phyloP scores from a whole-genome alignment of 106 monocot species.

The Amphibolis antarctica region DNA sequence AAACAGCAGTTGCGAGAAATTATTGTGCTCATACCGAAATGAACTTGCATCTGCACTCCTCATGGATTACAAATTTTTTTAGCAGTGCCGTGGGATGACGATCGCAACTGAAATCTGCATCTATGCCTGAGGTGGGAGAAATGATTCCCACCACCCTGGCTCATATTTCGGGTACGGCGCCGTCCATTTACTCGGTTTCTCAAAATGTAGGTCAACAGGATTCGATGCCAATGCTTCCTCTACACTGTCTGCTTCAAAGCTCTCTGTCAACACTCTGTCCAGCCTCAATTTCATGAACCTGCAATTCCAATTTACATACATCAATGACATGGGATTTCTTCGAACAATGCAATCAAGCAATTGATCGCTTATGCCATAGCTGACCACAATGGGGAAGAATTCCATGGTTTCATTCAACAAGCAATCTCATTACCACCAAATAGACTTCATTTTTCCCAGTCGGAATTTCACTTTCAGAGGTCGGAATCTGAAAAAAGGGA shows the following conservation, averaged over 20 bases:
- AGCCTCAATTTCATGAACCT: conserved; percentile 98
- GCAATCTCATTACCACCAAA: too few relatives aligned
- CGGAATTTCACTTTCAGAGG: too few relatives aligned
- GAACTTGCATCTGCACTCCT: too few relatives aligned
- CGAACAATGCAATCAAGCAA: too few relatives aligned
- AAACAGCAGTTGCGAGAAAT: too few relatives aligned
- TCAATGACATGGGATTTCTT: neutral
- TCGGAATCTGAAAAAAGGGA: too few relatives aligned
- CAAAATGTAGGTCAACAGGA: conserved; percentile 57
- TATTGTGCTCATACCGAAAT: neutral
- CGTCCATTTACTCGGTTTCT: conserved; percentile 73
- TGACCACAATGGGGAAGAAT: too few relatives aligned
- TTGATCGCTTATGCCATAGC: too few relatives aligned
- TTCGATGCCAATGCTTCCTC: conserved; percentile 65
- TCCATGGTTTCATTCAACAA: too few relatives aligned
- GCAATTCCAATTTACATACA: conserved; percentile 11
- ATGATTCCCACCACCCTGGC: conserved; percentile 87
- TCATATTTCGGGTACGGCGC: conserved; percentile 96
- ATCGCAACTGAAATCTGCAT: too few relatives aligned
- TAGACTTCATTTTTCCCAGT: too few relatives aligned
- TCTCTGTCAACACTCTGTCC: conserved; percentile 69
- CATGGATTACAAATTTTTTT: neutral
- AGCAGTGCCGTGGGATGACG: too few relatives aligned
- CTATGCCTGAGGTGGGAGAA: conserved; percentile 41
- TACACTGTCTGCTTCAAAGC: conserved; percentile 48